Evolutionary conservation across 148 eudicot species (phyloP), one percentile per base, ranked within the genome.

Genomic region (Dianthus caryophyllus): DNA sequence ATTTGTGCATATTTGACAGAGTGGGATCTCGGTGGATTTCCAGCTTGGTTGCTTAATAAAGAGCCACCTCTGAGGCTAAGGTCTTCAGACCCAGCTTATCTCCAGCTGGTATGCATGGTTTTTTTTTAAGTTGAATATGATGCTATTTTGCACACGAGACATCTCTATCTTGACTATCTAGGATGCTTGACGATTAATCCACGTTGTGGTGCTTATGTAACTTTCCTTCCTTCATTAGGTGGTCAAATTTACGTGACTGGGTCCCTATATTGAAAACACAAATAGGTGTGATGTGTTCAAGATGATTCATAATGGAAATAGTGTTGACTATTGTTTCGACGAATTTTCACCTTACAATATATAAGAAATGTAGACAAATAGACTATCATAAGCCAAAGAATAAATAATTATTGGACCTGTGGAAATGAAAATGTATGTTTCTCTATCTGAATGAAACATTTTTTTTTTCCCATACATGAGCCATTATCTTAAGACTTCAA

Each of bases 1-100:
- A 16, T 9, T 10, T 30, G 41, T 61, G 24, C 26, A 57, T 73
- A 61, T 67, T 26, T 67, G 80, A 79, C 88, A 93, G 98, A 93
- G 82, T 93, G 98, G 98, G 98, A 93, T 85, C 75, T 93, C 48
- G 98, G 98, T 53, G 98, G 98, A 68, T 89, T 89, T 74, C 98
- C 98, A 70, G 82, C 98, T 47, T 93, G 98, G 98, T 71, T 93
- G 82, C 97, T 93, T 52, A 73, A 83, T 48, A 77, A 77, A 74
- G 86, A 90, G 71, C 98, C 98, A 44, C 76, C 88, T 72, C 77
- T 88, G 26, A 86, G 44, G 76, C 69, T 93, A 71, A 83, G 98
- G 81, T 93, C 98, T 65, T 90, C 98, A 31, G 96, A 89, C 67
- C 87, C 88, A 58, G 73, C 78, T 70, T 93, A 79, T 78, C 86